Conservation (phyloP, 2,329 filamentous ascomycete genomes). For the Alternaria gansuensis region DNA sequence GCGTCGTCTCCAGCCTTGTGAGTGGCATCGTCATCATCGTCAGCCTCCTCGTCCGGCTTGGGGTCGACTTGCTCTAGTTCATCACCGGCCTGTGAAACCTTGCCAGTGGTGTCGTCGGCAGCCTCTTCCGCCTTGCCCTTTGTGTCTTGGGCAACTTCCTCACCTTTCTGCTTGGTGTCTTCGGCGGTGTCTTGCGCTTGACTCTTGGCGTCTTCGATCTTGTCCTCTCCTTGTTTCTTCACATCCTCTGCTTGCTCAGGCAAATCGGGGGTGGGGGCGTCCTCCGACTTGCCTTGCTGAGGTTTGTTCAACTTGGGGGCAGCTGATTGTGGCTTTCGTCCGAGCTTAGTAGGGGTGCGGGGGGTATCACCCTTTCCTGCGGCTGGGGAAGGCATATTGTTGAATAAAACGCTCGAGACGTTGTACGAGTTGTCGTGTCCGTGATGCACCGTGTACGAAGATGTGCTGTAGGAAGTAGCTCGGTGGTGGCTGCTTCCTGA, state of each 20-base stretch:
- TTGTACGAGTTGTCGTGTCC: constrained; percentile 45
- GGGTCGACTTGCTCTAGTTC: constrained; percentile 58
- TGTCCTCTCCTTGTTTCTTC: constrained; percentile 50
- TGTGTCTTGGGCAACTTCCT: constrained; percentile 47
- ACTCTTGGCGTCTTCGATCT: constrained; percentile 50
- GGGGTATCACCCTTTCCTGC: constrained; percentile 60
- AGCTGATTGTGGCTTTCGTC: constrained; percentile 54
- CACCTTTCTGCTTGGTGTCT: constrained; percentile 44
- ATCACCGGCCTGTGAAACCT: constrained; percentile 58
- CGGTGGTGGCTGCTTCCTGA: constrained; percentile 39
- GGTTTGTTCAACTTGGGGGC: constrained; percentile 56
- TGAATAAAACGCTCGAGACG: constrained; percentile 42
- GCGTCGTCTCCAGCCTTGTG: constrained; percentile 59
- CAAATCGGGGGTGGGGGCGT: constrained; percentile 50
- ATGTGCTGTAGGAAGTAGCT: constrained; percentile 19
- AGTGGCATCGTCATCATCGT: constrained; percentile 52
- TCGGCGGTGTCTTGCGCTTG: constrained; percentile 53
- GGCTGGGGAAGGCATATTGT: constrained; percentile 62
- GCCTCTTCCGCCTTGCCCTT: constrained; percentile 50
- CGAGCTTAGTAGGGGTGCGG: constrained; percentile 62
- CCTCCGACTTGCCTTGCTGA: constrained; percentile 42
- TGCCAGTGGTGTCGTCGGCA: constrained; percentile 54
- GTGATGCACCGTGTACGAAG: constrained; percentile 29
- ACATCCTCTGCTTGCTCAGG: constrained; percentile 49
- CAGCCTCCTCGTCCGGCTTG: constrained; percentile 50